These are phyloP conservation scores for Suillus subalutaceus DNA, from an alignment of 768 basidiomycete genomes.

Conservation along the genomic window DNA sequence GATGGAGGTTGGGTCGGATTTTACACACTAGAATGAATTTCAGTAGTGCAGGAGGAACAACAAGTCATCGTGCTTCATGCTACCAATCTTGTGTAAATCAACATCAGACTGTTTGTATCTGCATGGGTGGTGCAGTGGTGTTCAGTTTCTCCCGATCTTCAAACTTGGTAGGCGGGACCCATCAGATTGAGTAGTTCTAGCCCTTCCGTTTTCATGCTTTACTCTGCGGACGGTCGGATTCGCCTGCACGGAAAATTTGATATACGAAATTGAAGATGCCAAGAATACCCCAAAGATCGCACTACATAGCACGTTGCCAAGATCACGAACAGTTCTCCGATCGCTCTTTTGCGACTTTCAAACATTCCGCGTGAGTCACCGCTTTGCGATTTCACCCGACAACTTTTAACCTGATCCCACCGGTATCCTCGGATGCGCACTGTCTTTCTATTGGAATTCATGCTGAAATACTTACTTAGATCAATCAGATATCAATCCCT, in stretches of 20 bases:
- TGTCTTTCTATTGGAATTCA: too few relatives aligned
- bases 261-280: background rate
- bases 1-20: background rate
- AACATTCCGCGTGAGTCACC: too few relatives aligned
- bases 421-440: too few relatives aligned
- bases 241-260: background rate
- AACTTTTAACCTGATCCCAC: too few relatives aligned
- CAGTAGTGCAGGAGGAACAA: background rate
- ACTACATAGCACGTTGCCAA: too few relatives aligned
- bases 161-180: background rate
- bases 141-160: background rate
- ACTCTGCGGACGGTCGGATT: background rate
- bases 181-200: background rate
- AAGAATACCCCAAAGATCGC: too few relatives aligned
- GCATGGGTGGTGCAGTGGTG: background rate
- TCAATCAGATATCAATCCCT: too few relatives aligned
- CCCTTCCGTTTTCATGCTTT: background rate
- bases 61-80: background rate
- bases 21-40: background rate
- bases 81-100: background rate
- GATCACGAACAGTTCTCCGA: too few relatives aligned
- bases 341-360: too few relatives aligned
- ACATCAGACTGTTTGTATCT: background rate
- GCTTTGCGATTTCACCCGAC: too few relatives aligned
- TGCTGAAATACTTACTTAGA: too few relatives aligned